Evolutionary conservation across 2,329 filamentous ascomycete genomes (phyloP).

Genomic region (Fusarium zealandicum): DNA sequence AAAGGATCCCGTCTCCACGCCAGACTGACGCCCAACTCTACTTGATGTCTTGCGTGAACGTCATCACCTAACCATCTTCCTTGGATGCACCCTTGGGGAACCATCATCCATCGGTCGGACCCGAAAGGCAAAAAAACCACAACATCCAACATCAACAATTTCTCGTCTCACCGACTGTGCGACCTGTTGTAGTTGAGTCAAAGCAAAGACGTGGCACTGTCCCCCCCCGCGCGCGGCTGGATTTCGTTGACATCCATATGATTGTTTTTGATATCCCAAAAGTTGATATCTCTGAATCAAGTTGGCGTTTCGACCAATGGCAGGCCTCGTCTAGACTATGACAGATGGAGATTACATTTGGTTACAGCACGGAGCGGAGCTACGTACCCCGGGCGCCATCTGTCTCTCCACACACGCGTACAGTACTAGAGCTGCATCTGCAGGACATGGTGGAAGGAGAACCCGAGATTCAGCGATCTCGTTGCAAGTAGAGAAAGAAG

Average conservation of each 20-base stretch:
- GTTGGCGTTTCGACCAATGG: slow-evolving; percentile 29
- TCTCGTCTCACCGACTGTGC: background rate
- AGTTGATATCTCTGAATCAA: slow-evolving; percentile 35
- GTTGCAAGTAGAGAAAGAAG: background rate
- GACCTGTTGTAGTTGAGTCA: background rate
- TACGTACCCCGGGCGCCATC: slow-evolving; percentile 19
- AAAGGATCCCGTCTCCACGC: too few species aligned
- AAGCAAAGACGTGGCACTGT: slow-evolving; percentile 23
- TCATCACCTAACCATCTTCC: background rate
- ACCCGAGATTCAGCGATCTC: background rate
- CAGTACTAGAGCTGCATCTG: slow-evolving; percentile 8
- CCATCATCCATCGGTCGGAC: background rate
- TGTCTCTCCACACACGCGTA: slow-evolving; percentile 13
- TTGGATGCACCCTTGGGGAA: background rate
- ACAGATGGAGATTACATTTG: slow-evolving; percentile 39
- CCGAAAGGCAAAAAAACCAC: background rate
- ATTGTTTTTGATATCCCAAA: slow-evolving; percentile 10
- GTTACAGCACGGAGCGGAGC: slow-evolving; percentile 7
- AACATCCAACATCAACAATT: background rate
- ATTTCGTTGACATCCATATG: slow-evolving; percentile 12
- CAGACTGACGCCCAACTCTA: too few species aligned
- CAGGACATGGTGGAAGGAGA: slow-evolving; percentile 6
- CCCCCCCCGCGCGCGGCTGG: slow-evolving; percentile 1
- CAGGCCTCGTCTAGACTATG: slow-evolving; percentile 22
- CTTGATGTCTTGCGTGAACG: background rate